A percentile compares a stretch with the other conserved stretches of the same genome.
phyloP scores from a whole-genome alignment of 2,329 filamentous ascomycete genomes.

The Fusarium camptoceras region DNA sequence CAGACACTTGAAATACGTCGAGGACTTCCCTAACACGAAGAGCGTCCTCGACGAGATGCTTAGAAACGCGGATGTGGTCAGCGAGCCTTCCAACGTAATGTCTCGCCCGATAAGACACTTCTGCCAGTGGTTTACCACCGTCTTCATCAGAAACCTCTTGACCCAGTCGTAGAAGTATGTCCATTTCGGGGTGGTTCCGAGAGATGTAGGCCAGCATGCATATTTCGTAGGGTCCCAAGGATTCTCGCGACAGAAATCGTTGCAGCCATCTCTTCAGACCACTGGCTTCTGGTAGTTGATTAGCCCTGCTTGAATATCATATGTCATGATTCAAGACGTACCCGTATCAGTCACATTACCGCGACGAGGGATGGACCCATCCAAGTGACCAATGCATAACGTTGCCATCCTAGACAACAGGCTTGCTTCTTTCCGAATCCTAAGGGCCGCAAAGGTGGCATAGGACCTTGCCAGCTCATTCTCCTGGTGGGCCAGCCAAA shows the following conservation, averaged over 20 bases:
- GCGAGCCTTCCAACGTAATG: neutral
- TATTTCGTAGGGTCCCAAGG: neutral
- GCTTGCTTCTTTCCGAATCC: slow-evolving; percentile 2
- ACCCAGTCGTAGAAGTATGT: neutral
- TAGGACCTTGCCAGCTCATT: neutral
- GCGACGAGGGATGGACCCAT: neutral
- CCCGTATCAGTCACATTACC: slow-evolving; percentile 1
- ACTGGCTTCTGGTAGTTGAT: neutral
- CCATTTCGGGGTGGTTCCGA: neutral
- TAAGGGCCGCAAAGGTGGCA: neutral
- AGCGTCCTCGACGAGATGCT: neutral
- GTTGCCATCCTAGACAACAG: neutral
- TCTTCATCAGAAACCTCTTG: neutral
- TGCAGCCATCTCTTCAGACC: neutral
- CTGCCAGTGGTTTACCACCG: neutral
- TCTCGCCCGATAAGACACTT: neutral
- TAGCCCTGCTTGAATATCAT: neutral
- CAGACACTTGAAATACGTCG: neutral
- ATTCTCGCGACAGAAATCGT: neutral
- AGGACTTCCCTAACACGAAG: neutral
- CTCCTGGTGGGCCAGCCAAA: neutral
- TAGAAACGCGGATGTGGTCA: neutral
- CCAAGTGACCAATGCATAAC: neutral
- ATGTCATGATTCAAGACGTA: neutral
- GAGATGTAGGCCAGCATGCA: neutral